These are phyloP conservation scores for Hypoxylon lenormandii DNA, from an alignment of 495 filamentous ascomycete genomes.

Conservation along the genomic window DNA sequence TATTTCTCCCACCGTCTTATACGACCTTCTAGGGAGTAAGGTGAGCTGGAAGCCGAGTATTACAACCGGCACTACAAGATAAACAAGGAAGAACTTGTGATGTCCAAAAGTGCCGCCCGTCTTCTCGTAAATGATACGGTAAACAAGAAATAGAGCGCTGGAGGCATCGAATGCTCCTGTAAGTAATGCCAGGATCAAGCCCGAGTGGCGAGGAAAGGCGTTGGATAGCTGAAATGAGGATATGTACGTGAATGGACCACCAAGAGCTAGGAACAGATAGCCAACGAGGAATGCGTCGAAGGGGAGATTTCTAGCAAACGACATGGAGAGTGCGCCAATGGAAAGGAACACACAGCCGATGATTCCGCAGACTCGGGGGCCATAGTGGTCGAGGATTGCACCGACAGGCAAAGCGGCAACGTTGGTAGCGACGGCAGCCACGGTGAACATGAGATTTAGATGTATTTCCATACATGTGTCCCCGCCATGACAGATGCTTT, in stretches of 20 bases:
- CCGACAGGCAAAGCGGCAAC: conserved; percentile 85
- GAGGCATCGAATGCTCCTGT: conserved; percentile 92
- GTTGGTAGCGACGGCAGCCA: conserved; percentile 85
- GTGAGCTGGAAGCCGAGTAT: conserved; percentile 77
- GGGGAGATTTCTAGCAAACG: conserved; percentile 73
- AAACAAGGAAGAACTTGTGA: conserved; percentile 78
- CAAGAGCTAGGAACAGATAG: conserved; percentile 84
- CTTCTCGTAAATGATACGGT: conserved; percentile 77
- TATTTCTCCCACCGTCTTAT: conserved; percentile 89
- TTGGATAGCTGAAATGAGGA: conserved; percentile 93
- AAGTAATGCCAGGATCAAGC: conserved; percentile 83
- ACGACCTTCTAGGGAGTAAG: conserved; percentile 81
- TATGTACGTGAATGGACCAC: conserved; percentile 91
- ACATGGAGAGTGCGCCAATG: conserved; percentile 76
- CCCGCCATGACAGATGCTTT: conserved; percentile 68
- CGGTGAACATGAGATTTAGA: conserved; percentile 93
- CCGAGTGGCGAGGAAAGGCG: conserved; percentile 85
- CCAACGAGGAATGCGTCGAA: conserved; percentile 79
- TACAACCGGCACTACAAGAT: conserved; percentile 77
- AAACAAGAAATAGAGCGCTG: conserved; percentile 87
- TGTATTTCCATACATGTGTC: conserved; percentile 78
- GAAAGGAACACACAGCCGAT: conserved; percentile 76
- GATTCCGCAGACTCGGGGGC: conserved; percentile 79
- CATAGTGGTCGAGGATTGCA: conserved; percentile 84
- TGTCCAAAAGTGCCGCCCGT: conserved; percentile 71